Conservation (phyloP, 1,284 basidiomycete genomes). For the Sanguinoderma infundibulare region DNA sequence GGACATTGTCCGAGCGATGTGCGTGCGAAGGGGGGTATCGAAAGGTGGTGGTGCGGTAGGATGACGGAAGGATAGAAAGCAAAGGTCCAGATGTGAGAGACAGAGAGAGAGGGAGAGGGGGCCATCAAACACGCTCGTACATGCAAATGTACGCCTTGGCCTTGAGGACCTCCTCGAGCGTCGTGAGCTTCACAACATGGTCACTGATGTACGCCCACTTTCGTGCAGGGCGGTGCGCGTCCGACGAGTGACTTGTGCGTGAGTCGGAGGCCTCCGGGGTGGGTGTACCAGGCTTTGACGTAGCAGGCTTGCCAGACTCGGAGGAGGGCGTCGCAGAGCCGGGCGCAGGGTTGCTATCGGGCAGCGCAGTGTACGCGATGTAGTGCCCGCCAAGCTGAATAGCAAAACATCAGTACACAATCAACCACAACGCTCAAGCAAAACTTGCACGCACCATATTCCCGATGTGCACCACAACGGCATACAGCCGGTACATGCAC, state of each 20-base stretch:
- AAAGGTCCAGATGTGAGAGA: neutral
- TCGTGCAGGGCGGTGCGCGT: conserved; percentile 40
- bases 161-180: conserved; percentile 86
- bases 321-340: conserved; percentile 8
- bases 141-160: conserved; percentile 92
- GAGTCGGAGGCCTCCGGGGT: conserved; percentile 26
- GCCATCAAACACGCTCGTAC: conserved; percentile 67
- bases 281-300: conserved; percentile 17
- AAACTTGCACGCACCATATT: conserved; percentile 70
- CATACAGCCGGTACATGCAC: conserved; percentile 77
- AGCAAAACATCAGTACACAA: conserved; percentile 10
- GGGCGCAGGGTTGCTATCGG: conserved; percentile 15
- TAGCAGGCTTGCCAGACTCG: conserved; percentile 21
- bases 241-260: conserved; percentile 14
- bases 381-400: conserved; percentile 84
- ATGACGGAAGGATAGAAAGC: neutral
- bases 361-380: conserved; percentile 75
- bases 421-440: conserved; percentile 6
- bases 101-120: neutral
- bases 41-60: neutral
- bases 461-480: conserved; percentile 91
- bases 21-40: neutral
- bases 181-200: conserved; percentile 78
- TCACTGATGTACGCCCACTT: conserved; percentile 94
- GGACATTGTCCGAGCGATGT: neutral